A percentile compares a stretch with the other conserved stretches of the same genome.
phyloP scores from a whole-genome alignment of 169 alveolate species.

The Theileria sp. region DNA sequence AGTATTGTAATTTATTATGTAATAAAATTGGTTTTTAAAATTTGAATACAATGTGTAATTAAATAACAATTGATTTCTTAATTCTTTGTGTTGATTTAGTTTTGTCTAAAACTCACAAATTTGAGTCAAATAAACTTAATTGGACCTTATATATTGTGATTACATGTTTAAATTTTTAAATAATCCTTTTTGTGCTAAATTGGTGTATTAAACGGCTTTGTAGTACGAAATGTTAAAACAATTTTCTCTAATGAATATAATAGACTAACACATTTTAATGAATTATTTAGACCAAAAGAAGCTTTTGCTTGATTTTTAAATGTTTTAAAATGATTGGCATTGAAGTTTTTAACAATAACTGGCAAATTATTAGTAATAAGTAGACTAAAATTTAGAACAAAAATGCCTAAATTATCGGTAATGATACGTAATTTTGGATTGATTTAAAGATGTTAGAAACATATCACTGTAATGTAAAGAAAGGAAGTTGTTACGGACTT shows the following conservation, averaged over 20 bases:
- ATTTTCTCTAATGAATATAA: background rate
- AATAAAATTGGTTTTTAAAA: background rate
- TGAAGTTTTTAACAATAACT: background rate
- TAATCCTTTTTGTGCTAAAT: too few relatives aligned
- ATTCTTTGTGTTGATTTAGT: background rate
- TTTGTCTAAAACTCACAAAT: background rate
- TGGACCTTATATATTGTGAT: too few relatives aligned
- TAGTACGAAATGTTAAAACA: background rate
- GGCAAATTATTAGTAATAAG: background rate
- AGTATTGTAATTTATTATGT: background rate
- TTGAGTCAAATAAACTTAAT: too few relatives aligned
- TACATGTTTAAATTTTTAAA: background rate
- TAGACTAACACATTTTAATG: background rate
- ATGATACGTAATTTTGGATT: background rate
- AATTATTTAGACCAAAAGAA: background rate
- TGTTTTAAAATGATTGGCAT: background rate
- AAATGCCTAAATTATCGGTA: background rate
- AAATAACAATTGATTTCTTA: background rate
- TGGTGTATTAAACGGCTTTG: background rate
- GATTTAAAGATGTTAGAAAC: conserved; percentile 4
- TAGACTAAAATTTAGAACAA: background rate
- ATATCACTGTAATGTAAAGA: background rate
- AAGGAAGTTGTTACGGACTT: conserved; percentile 21
- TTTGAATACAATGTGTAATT: background rate
- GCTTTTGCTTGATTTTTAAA: background rate